These are phyloP conservation scores for Kodamaea anthophila DNA, from an alignment of 1,139 yeast genomes.

Conservation along the genomic window DNA sequence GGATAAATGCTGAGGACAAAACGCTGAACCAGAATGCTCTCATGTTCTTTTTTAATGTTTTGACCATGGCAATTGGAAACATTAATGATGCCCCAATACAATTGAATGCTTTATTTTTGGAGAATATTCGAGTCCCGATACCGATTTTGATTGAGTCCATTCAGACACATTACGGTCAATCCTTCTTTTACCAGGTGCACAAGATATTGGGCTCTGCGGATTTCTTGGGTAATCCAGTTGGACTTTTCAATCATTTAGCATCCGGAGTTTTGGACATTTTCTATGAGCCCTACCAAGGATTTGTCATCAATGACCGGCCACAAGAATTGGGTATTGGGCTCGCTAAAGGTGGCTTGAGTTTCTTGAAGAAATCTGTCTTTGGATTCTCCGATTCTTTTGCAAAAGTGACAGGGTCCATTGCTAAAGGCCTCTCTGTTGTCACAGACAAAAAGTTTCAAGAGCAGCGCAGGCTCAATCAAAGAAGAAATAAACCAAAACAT, in stretches of 20 bases:
- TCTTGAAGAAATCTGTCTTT: constrained; percentile 88
- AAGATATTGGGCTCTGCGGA: constrained; percentile 95
- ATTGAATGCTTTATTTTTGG: constrained; percentile 79
- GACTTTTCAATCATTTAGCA: constrained; percentile 83
- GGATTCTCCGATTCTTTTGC: constrained; percentile 93
- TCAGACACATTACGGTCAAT: constrained; percentile 85
- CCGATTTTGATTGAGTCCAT: constrained; percentile 69
- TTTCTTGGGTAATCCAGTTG: constrained; percentile 94
- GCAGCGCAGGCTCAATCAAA: constrained; percentile 63
- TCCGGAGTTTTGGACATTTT: constrained; percentile 95
- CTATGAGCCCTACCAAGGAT: constrained; percentile 96
- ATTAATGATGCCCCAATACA: constrained; percentile 95
- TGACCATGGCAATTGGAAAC: constrained; percentile 96
- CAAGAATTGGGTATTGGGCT: constrained; percentile 92
- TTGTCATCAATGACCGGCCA: constrained; percentile 88
- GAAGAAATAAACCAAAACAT: constrained; percentile 77
- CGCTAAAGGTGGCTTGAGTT: constrained; percentile 93
- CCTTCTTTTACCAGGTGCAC: constrained; percentile 86
- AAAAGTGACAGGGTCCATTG: constrained; percentile 87
- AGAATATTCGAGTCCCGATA: constrained; percentile 81
- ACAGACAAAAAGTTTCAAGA: constrained; percentile 86
- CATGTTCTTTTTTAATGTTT: constrained; percentile 71
- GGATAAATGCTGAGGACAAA: constrained; percentile 55
- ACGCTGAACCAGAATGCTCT: constrained; percentile 58
- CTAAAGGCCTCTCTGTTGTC: constrained; percentile 88